Conservation (phyloP, 805 yeast genomes). For the Diddensiella transvaalensis region DNA sequence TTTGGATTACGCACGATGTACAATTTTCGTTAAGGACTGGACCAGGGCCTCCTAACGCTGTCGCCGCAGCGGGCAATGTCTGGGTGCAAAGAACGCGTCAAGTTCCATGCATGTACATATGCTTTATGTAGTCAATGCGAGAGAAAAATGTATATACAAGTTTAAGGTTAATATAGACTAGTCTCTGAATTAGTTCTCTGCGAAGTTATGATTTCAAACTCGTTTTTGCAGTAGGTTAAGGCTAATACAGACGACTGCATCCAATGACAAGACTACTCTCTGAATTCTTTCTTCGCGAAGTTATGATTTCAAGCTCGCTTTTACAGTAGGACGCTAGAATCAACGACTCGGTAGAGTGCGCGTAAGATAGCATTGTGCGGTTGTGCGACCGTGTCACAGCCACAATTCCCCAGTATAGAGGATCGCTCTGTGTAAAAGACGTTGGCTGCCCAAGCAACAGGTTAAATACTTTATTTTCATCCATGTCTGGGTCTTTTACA, state of each 20-base stretch:
- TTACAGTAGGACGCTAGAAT: constrained; percentile 17
- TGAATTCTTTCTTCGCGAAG: background rate
- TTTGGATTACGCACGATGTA: background rate
- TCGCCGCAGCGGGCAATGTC: background rate
- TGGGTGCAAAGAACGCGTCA: too few species aligned
- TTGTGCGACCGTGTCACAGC: constrained; percentile 8
- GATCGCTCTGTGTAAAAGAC: constrained; percentile 12
- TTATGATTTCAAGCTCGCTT: background rate
- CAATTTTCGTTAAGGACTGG: background rate
- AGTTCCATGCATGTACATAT: too few species aligned
- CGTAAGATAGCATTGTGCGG: constrained; percentile 13
- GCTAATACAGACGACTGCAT: background rate
- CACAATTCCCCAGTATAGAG: constrained; percentile 21
- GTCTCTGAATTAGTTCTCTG: background rate
- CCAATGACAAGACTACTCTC: background rate
- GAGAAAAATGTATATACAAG: too few species aligned
- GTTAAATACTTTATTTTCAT: constrained; percentile 2
- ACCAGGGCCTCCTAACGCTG: background rate
- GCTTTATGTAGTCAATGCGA: too few species aligned
- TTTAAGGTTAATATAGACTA: too few species aligned
- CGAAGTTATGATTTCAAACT: background rate
- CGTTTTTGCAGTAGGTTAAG: constrained; percentile 1
- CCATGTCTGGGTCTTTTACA: constrained; percentile 1
- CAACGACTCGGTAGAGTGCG: constrained; percentile 27
- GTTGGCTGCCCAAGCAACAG: background rate